These are phyloP conservation scores for Verbascum thapsus DNA, from an alignment of 257 asterid species.

Conservation along the genomic window DNA sequence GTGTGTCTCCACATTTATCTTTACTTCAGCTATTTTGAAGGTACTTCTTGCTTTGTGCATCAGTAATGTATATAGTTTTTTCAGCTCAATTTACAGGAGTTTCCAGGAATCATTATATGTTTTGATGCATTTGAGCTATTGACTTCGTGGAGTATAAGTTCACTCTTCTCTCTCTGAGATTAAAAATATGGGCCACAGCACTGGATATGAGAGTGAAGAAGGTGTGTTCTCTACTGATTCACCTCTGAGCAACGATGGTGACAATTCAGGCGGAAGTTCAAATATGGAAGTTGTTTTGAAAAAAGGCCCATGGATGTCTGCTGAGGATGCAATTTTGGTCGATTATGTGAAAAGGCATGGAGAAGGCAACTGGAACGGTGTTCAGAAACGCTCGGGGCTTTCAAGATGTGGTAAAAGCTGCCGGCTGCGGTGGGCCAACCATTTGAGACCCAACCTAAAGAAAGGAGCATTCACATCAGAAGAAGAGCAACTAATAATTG, in stretches of 20 bases:
- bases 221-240: no score
- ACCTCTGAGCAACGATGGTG: no score
- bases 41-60: background rate
- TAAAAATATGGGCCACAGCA: constrained; percentile 28
- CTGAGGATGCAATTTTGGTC: constrained; percentile 37
- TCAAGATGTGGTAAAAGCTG: constrained; percentile 40
- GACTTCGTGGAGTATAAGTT: constrained; percentile 10
- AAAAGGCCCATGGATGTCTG: constrained; percentile 43
- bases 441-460: constrained; percentile 38
- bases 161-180: background rate
- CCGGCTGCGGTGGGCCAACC: constrained; percentile 39
- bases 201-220: no score
- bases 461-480: constrained; percentile 38
- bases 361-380: constrained; percentile 43
- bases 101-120: background rate
- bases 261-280: no score
- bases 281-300: constrained; percentile 11
- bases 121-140: constrained; percentile 21
- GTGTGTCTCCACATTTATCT: constrained; percentile 5
- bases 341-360: constrained; percentile 41
- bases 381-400: constrained; percentile 38
- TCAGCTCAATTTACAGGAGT: constrained; percentile 1
- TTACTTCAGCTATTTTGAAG: background rate
- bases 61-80: constrained; percentile 1
- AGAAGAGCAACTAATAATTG: constrained; percentile 35